Base-by-base conservation (phyloP, 495 filamentous ascomycete genomes). In the Terfezia boudieri region DNA sequence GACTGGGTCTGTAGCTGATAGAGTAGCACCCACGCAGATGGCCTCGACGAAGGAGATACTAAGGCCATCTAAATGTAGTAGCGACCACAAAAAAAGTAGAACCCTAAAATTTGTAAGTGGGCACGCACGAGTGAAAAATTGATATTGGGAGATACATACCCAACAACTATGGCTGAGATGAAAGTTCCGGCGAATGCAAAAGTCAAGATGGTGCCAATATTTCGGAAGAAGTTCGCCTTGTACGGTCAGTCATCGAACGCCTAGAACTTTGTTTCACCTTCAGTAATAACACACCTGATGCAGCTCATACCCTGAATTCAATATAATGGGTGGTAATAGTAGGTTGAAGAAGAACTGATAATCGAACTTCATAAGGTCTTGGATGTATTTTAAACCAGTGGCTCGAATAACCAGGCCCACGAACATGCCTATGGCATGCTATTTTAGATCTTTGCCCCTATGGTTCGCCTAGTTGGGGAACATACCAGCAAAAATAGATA, bases 301-400 rank as follows among this genome's bases (percentile, higher is more conserved):
- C 38, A 98, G 68, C 68, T 98, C 90, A 70, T 96, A 98, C 43
- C 90, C 90, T 36, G 88, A 94, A 37, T 87, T 88, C 46, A 98
- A 74, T 67, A 98, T 98, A 64, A 98, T 98, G 8, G 90, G 90
- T 37, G 90, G 90, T 36, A 98, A 80, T 41, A 98, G 81, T 54
- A 98, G 78, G 68, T 96, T 98, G 73, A 98, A 98, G 73, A 98
- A 98, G 68, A 94, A 88, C 63, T 95, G 87, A 67, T 96, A 94
- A 71, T 96, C 80, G 72, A 98, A 98, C 66, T 81, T 90, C 58
- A 98, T 84, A 57, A 83, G 76, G 57, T 82, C 80, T 66, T 85
- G 82, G 55, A 98, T 86, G 59, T 80, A 83, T 41, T 85, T 80
- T 58, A 79, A 78, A 53, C 80, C 74, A 49, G 78, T 81, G 52